A percentile compares a stretch with the other conserved stretches of the same genome.
Conservation (phyloP, 768 basidiomycete species). For the Cantharellus anzutake region DNA sequence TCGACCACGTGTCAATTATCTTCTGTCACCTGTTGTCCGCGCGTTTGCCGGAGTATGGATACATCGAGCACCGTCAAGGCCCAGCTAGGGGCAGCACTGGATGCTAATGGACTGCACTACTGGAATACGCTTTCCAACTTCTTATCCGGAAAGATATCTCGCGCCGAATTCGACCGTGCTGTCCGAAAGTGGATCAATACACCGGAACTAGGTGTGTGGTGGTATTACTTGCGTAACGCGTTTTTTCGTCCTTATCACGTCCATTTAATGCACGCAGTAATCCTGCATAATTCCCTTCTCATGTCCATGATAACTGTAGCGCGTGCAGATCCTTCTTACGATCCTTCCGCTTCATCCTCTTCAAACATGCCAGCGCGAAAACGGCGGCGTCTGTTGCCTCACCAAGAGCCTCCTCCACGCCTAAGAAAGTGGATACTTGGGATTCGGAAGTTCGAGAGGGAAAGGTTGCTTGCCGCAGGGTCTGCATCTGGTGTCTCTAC, state of each 20-base stretch:
- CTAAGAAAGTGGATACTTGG: constrained; percentile 6
- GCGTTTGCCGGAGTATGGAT: not conserved
- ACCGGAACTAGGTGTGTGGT: constrained; percentile 5
- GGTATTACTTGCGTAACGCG: not conserved
- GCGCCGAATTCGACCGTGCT: constrained; percentile 5
- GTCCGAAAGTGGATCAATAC: constrained; percentile 9
- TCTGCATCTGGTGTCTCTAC: not conserved
- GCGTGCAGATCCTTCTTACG: not conserved
- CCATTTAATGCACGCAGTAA: not conserved
- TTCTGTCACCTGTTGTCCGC: too few relatives aligned
- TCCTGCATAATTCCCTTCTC: constrained; percentile 7
- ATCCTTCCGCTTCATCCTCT: not conserved
- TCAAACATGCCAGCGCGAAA: constrained; percentile 3
- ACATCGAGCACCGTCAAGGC: not conserved
- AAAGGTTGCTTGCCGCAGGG: not conserved
- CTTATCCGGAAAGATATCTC: constrained; percentile 5
- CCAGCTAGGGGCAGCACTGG: constrained; percentile 5
- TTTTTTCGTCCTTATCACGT: not conserved
- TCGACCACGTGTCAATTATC: constrained; percentile 11
- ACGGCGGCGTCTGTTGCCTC: constrained; percentile 7
- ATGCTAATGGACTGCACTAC: constrained; percentile 3
- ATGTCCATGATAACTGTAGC: constrained; percentile 4
- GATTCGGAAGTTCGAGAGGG: constrained; percentile 7
- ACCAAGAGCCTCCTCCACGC: constrained; percentile 8
- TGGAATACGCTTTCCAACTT: constrained; percentile 6